Conservation (phyloP, 1,139 yeast species). For the Taphrina pruni region DNA sequence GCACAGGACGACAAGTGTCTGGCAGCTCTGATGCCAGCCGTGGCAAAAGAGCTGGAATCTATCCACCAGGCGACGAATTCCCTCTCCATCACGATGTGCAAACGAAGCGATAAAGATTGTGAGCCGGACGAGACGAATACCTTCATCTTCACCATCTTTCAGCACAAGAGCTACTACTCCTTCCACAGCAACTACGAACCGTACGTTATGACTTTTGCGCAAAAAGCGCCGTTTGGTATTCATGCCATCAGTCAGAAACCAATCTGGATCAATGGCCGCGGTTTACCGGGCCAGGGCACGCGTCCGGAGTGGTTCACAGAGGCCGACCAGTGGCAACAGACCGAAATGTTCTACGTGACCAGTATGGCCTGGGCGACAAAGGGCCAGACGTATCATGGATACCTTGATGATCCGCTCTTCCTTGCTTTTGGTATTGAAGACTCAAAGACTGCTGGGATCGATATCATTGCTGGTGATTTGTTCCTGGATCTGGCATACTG, state of each 20-base stretch:
- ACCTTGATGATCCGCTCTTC: slow-evolving; percentile 28
- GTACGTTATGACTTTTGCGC: slow-evolving; percentile 22
- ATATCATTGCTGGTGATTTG: slow-evolving; percentile 12
- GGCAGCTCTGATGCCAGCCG: slow-evolving; percentile 5
- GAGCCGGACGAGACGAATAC: slow-evolving; percentile 27
- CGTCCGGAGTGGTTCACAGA: slow-evolving; percentile 15
- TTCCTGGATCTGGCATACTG: slow-evolving; percentile 20
- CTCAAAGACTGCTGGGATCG: slow-evolving; percentile 7
- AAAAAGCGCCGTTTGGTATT: slow-evolving; percentile 16
- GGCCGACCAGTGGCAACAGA: slow-evolving; percentile 1
- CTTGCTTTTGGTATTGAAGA: slow-evolving; percentile 32
- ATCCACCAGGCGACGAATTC: slow-evolving; percentile 36
- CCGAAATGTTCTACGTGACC: slow-evolving; percentile 35
- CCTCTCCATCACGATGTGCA: slow-evolving; percentile 32
- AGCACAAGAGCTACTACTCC: slow-evolving; percentile 34
- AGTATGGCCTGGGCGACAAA: slow-evolving; percentile 19
- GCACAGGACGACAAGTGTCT: slow-evolving; percentile 25
- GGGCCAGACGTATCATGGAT: slow-evolving; percentile 31
- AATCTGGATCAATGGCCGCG: slow-evolving; percentile 39
- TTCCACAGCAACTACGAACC: slow-evolving; percentile 38
- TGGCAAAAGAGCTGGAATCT: slow-evolving; percentile 10
- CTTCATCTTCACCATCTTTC: slow-evolving; percentile 30
- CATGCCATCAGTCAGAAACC: slow-evolving; percentile 31
- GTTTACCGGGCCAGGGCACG: slow-evolving; percentile 14
- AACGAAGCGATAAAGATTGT: slow-evolving; percentile 19